Percentiles rank a stretch among this genome's conserved stretches.
phyloP scores from a whole-genome alignment of 2,329 filamentous ascomycete genomes.

The Diatrype stigma region DNA sequence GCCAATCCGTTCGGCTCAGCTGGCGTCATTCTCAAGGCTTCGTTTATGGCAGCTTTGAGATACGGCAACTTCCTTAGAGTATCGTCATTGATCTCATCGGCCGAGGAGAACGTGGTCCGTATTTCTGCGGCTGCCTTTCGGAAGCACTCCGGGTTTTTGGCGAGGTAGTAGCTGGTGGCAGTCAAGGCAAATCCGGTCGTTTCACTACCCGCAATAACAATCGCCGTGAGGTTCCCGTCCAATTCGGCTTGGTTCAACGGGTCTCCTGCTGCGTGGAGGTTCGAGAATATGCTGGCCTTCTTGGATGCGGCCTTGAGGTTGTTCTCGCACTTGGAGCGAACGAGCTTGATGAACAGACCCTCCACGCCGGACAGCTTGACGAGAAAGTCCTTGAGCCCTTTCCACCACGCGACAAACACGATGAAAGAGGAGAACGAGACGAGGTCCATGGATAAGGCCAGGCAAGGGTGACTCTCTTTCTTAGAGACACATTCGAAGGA shows the following conservation, averaged over 20 bases:
- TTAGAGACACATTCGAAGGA: conserved; percentile 1
- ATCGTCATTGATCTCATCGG: not conserved
- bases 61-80: not conserved
- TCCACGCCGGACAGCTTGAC: conserved; percentile 1
- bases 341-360: not conserved
- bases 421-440: conserved; percentile 1
- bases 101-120: not conserved
- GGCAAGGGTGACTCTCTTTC: conserved; percentile 1
- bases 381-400: conserved; percentile 1
- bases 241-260: not conserved
- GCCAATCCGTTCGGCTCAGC: conserved; percentile 2
- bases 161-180: not conserved
- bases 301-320: not conserved
- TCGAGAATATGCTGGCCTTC: conserved; percentile 1
- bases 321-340: not conserved
- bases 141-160: not conserved
- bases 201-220: conserved; percentile 1
- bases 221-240: not conserved
- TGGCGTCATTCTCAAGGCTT: not conserved
- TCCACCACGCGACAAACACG: conserved; percentile 3
- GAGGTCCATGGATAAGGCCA: conserved; percentile 3
- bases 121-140: not conserved
- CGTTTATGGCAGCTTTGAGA: not conserved
- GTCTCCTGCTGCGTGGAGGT: not conserved
- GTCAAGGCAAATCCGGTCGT: not conserved